Percentiles rank a stretch among this genome's conserved stretches.
Evolutionary conservation across 805 yeast genomes (phyloP).

Genomic region (Kodamaea hsintzibuensis): DNA sequence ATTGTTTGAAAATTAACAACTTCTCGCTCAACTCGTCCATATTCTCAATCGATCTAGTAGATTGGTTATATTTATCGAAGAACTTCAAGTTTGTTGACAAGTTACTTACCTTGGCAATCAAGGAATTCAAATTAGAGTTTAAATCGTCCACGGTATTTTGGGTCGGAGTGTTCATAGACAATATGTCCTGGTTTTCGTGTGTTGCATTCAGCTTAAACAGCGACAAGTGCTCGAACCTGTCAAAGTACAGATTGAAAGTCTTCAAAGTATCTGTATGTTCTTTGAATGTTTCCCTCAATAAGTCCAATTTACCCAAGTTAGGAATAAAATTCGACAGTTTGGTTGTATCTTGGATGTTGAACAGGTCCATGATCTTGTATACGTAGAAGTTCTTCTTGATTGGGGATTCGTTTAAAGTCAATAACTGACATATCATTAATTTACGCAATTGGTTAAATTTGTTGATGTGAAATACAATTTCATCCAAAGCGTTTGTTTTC

Average conservation of each 20-base stretch:
- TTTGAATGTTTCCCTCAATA: slow-evolving; percentile 21
- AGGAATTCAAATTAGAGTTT: slow-evolving; percentile 21
- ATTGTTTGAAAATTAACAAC: slow-evolving; percentile 36
- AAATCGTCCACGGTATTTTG: slow-evolving; percentile 2
- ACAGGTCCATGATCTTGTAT: slow-evolving; percentile 26
- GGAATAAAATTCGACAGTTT: slow-evolving; percentile 6
- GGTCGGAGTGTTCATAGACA: slow-evolving; percentile 8
- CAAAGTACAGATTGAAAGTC: slow-evolving; percentile 26
- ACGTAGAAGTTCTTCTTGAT: slow-evolving; percentile 30
- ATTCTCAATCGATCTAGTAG: slow-evolving; percentile 24
- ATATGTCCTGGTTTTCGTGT: slow-evolving; percentile 19
- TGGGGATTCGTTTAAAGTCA: slow-evolving; percentile 35
- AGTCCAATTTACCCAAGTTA: slow-evolving; percentile 17
- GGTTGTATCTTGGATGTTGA: slow-evolving; percentile 5
- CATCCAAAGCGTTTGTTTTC: slow-evolving; percentile 6
- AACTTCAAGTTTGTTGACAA: slow-evolving; percentile 36
- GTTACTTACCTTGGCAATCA: slow-evolving; percentile 32
- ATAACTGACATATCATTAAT: slow-evolving; percentile 38
- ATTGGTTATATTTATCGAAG: slow-evolving; percentile 38
- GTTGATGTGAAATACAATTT: slow-evolving; percentile 16
- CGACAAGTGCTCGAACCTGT: slow-evolving; percentile 22
- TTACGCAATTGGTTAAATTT: slow-evolving; percentile 39
- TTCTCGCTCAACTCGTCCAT: slow-evolving; percentile 39
- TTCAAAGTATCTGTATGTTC: slow-evolving; percentile 25
- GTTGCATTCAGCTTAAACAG: slow-evolving; percentile 1